Evolutionary conservation across 768 basidiomycete species (phyloP).

Genomic region (Tricholoma furcatifolium): DNA sequence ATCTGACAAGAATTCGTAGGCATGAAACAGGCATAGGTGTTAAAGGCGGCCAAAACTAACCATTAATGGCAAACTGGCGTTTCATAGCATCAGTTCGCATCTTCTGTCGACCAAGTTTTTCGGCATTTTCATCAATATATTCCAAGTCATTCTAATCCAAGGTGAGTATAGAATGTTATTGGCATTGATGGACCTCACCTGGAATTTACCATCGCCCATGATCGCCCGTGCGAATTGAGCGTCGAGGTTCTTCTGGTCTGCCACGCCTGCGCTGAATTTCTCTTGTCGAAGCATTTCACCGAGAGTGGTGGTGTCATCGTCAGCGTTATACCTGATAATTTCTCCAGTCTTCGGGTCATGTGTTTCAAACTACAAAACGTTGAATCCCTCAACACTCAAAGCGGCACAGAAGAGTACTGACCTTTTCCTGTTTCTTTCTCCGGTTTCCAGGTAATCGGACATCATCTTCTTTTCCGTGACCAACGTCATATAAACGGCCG

Average conservation of each 20-base stretch:
- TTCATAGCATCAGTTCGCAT: constrained; percentile 98
- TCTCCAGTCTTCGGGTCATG: constrained; percentile 91
- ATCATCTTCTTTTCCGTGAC: constrained; percentile 67
- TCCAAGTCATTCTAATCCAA: constrained; percentile 74
- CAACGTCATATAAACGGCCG: constrained; percentile 90
- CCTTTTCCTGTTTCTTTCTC: constrained; percentile 79
- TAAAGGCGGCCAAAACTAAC: constrained; percentile 38
- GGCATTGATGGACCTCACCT: constrained; percentile 43
- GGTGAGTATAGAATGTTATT: background rate
- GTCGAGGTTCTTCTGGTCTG: constrained; percentile 91
- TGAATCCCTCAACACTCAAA: background rate
- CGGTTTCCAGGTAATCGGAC: constrained; percentile 61
- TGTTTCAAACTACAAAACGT: constrained; percentile 65
- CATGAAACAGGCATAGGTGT: constrained; percentile 5
- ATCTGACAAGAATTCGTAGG: constrained; percentile 45
- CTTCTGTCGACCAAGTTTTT: constrained; percentile 87
- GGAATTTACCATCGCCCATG: constrained; percentile 83
- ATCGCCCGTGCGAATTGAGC: constrained; percentile 87
- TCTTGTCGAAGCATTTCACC: constrained; percentile 95
- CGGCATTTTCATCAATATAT: constrained; percentile 97
- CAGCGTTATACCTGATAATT: constrained; percentile 82
- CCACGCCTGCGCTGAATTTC: constrained; percentile 81
- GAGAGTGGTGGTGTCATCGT: constrained; percentile 84
- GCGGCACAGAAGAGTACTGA: constrained; percentile 19
- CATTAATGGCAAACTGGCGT: constrained; percentile 93